A percentile compares a stretch with the other conserved stretches of the same genome.
phyloP scores from a whole-genome alignment of 345 rosid species.

The Brassica carinata region DNA sequence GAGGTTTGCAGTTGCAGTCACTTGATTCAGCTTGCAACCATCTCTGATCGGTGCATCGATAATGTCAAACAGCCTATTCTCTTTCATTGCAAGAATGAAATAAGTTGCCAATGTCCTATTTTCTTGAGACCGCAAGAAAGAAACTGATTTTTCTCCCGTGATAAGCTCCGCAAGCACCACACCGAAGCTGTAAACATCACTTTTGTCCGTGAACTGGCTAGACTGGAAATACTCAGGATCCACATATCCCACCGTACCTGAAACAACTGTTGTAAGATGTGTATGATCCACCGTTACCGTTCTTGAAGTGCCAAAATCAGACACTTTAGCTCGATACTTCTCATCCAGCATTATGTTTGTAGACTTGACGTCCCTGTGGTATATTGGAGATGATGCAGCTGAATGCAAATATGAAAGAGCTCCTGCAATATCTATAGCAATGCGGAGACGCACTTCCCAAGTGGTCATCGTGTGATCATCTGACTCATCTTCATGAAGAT shows the following conservation, averaged over 20 bases:
- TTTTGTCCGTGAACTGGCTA: constrained; percentile 48
- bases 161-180: constrained; percentile 48
- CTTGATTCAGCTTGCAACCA: background rate
- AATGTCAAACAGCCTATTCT: constrained; percentile 12
- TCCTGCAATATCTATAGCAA: constrained; percentile 45
- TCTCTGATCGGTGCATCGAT: constrained; percentile 23
- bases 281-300: constrained; percentile 31
- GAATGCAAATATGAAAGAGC: constrained; percentile 51
- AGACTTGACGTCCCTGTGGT: constrained; percentile 53
- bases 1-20: constrained; percentile 34
- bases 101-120: constrained; percentile 35
- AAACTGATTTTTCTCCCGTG: constrained; percentile 37
- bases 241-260: constrained; percentile 28
- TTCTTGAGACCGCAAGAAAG: constrained; percentile 26
- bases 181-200: constrained; percentile 59
- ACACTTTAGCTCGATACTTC: constrained; percentile 30
- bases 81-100: constrained; percentile 23
- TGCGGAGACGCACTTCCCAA: constrained; percentile 44
- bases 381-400: constrained; percentile 39
- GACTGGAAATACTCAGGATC: constrained; percentile 41
- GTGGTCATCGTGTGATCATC: constrained; percentile 26
- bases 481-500: constrained; percentile 37
- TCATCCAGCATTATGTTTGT: constrained; percentile 48
- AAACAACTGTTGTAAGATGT: constrained; percentile 28
- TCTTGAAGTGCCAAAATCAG: constrained; percentile 39